These are phyloP conservation scores for Annulohypoxylon moriforme DNA, from an alignment of 495 filamentous ascomycete species.

Conservation along the genomic window DNA sequence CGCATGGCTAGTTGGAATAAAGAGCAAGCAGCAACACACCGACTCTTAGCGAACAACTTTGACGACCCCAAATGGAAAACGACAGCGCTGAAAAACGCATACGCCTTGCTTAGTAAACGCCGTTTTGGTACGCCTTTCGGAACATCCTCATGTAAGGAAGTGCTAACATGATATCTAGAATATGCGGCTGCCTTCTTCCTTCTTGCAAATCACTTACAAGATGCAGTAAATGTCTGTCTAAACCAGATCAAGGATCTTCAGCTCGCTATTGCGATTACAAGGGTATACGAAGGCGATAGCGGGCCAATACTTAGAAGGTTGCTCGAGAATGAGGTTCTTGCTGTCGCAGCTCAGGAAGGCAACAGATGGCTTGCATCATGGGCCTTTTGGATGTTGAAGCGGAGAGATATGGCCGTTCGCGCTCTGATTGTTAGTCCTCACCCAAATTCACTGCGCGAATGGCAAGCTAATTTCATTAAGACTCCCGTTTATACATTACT, in stretches of 20 bases:
- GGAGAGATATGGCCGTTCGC: conserved; percentile 85
- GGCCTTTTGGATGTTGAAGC: conserved; percentile 93
- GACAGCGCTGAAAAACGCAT: conserved; percentile 94
- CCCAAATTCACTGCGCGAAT: background rate
- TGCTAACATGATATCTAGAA: conserved; percentile 61
- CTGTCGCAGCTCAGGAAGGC: conserved; percentile 79
- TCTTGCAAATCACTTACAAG: conserved; percentile 83
- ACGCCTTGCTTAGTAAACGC: conserved; percentile 91
- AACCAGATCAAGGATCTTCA: conserved; percentile 88
- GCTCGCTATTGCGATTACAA: conserved; percentile 88
- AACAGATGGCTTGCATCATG: conserved; percentile 96
- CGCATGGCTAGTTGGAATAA: conserved; percentile 92
- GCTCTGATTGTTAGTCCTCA: conserved; percentile 73
- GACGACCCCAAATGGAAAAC: conserved; percentile 86
- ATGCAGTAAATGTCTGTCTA: conserved; percentile 85
- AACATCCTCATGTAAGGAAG: background rate
- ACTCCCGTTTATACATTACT: conserved; percentile 81
- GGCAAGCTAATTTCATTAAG: conserved; percentile 54
- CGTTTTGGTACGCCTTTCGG: conserved; percentile 74
- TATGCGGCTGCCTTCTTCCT: conserved; percentile 98
- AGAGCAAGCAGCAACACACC: conserved; percentile 82
- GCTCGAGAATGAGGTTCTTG: conserved; percentile 81
- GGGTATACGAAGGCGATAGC: conserved; percentile 89
- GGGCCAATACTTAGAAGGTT: conserved; percentile 78
- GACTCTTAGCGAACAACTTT: conserved; percentile 88